A percentile compares a stretch with the other conserved stretches of the same genome.
These are phyloP conservation scores for Claviceps fusiformis DNA, from an alignment of 2,329 filamentous ascomycete genomes.

Conservation along the genomic window DNA sequence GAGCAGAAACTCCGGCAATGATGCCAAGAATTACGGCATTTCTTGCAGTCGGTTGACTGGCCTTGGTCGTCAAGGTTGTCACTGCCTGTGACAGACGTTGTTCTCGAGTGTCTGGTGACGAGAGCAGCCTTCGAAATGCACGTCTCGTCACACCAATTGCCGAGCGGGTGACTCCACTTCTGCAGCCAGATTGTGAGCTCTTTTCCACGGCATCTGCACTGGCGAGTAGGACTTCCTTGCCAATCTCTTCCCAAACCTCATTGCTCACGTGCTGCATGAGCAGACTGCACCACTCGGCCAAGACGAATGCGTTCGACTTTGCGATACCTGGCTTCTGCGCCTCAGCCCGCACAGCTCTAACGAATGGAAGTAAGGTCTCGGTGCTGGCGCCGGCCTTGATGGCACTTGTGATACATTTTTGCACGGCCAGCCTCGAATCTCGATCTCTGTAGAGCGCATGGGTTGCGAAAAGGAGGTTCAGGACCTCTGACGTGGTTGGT, in stretches of 20 bases:
- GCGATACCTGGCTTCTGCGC: conserved; percentile 66
- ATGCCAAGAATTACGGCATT: conserved; percentile 72
- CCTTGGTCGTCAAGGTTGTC: conserved; percentile 54
- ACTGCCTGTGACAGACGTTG: conserved; percentile 52
- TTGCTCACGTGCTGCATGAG: conserved; percentile 59
- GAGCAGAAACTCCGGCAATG: conserved; percentile 72
- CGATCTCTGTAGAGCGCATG: conserved; percentile 81
- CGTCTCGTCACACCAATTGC: conserved; percentile 67
- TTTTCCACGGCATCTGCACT: conserved; percentile 65
- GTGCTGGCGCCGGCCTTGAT: conserved; percentile 41
- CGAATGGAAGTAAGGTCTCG: conserved; percentile 48
- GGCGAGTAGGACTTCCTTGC: conserved; percentile 50
- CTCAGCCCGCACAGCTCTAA: conserved; percentile 56
- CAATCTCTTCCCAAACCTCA: conserved; percentile 49
- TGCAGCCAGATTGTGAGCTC: conserved; percentile 54
- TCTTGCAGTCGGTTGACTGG: conserved; percentile 46
- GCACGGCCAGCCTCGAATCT: conserved; percentile 67
- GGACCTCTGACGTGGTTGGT: conserved; percentile 37
- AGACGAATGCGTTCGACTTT: conserved; percentile 67
- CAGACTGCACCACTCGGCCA: conserved; percentile 80
- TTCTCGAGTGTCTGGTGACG: conserved; percentile 38
- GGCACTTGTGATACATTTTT: conserved; percentile 61
- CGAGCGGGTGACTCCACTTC: conserved; percentile 53
- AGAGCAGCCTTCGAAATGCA: conserved; percentile 62
- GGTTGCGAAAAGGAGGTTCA: conserved; percentile 71